These are phyloP conservation scores for Tagetes patula DNA, from an alignment of 129 eudicot species.

Conservation along the genomic window DNA sequence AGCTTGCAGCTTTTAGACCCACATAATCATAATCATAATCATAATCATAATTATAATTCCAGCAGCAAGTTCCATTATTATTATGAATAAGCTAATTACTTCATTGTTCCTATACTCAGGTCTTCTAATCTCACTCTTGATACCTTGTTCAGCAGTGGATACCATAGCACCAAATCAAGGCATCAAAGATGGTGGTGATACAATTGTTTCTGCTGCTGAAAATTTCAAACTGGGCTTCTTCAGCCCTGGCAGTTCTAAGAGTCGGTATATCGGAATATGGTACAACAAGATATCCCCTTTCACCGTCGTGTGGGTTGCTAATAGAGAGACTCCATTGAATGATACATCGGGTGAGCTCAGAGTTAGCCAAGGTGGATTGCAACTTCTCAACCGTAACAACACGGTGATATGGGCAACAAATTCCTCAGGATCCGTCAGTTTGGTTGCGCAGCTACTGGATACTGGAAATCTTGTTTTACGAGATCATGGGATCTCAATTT, in stretches of 20 bases:
- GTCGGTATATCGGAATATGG: conserved; percentile 37
- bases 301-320: conserved; percentile 41
- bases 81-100: neutral
- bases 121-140: conserved; percentile 15
- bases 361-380: conserved; percentile 13
- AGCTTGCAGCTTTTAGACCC: too few species aligned
- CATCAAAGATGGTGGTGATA: conserved; percentile 38
- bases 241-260: conserved; percentile 27
- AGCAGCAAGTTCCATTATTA: conserved; percentile 8
- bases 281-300: conserved; percentile 27
- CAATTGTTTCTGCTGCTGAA: conserved; percentile 40
- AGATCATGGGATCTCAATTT: conserved; percentile 16
- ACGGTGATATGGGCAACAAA: conserved; percentile 47
- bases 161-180: conserved; percentile 22
- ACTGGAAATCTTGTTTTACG: conserved; percentile 40
- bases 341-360: conserved; percentile 25
- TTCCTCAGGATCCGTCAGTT: conserved; percentile 19
- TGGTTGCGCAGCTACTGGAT: conserved; percentile 39
- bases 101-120: neutral
- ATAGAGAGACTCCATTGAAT: conserved; percentile 25
- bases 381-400: conserved; percentile 15
- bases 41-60: too few species aligned
- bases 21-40: too few species aligned
- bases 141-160: conserved; percentile 20
- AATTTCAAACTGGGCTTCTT: conserved; percentile 45